Base-by-base conservation (phyloP, 2,329 filamentous ascomycete species). In the Chrysosporium keratinophilum region DNA sequence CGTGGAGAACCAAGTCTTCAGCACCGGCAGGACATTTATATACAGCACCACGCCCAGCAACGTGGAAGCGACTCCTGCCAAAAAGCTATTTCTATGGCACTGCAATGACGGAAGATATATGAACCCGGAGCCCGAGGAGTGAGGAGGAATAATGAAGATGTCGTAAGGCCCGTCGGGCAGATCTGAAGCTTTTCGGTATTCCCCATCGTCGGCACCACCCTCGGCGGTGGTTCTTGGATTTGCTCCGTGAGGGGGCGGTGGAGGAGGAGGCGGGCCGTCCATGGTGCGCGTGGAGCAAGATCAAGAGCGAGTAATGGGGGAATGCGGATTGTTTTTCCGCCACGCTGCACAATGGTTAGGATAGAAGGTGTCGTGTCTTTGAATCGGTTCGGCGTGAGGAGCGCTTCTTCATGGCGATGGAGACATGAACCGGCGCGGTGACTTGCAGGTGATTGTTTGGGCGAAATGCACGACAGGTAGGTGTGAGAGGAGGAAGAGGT, bases 111-210 rank as follows among this genome's bases (percentile, higher is more conserved):
- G 91, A n/a, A 97, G 80, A 69, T 97, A 96, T 28, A 97, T 76
- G 70, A 96, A 96, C 34, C 91, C 91, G 0, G 83, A 82, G 51
- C 91, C 91, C 5, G 90, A 79, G 10, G 89, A 91, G 69, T 95
- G 89, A 45, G 90, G 88, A 6, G 91, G 91, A 64, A 97, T 90
- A 67, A 96, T 85, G 74, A 96, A 96, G 66, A 97, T 95, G 74
- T 97, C 91, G 71, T 95, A 97, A 67, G 93, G 94, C 53, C 91
- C 90, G 1, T 86, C 78, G 2, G 91, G 91, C 46, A 96, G 75
- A 54, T 86, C 85, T 50, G 69, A 70, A 5, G 68, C 62, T 57
- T 68, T 72, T 54, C 69, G 68, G 54, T 72, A 71, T 54, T 49
- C 47, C 19, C 54, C 57, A 15, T 56, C 52, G 14, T 55, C 54